Evolutionary conservation across 2,329 filamentous ascomycete genomes (phyloP).

Genomic region (Nectriaceae sp.): DNA sequence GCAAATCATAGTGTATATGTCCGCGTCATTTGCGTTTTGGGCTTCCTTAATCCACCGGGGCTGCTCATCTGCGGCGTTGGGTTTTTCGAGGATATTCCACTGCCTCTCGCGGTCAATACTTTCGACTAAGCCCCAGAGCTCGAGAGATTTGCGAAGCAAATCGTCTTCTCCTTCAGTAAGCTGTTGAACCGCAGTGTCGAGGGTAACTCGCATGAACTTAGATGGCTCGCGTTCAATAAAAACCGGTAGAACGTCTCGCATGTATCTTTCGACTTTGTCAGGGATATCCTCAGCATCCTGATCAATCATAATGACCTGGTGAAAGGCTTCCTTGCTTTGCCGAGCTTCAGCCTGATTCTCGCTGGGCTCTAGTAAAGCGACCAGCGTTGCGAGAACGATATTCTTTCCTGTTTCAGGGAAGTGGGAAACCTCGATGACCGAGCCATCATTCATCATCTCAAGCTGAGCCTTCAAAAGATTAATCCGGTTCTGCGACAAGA

Average conservation of each 20-base stretch:
- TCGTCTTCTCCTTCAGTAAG: constrained; percentile 52
- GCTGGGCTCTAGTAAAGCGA: constrained; percentile 36
- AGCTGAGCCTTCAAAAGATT: constrained; percentile 55
- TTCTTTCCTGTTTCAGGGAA: constrained; percentile 54
- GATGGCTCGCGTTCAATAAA: constrained; percentile 63
- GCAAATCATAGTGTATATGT: constrained; percentile 62
- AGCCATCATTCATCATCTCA: constrained; percentile 49
- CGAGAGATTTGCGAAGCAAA: constrained; percentile 58
- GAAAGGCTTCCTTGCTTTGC: constrained; percentile 35
- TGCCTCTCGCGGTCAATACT: constrained; percentile 65
- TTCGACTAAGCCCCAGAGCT: constrained; percentile 66
- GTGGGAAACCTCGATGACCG: constrained; percentile 59
- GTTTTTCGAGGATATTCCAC: constrained; percentile 58
- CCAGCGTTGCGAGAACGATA: constrained; percentile 40
- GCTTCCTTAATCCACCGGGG: constrained; percentile 52
- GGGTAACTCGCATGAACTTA: constrained; percentile 59
- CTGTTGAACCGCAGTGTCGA: constrained; percentile 54
- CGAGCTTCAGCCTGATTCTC: constrained; percentile 37
- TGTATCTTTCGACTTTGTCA: constrained; percentile 60
- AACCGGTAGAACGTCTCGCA: constrained; percentile 57
- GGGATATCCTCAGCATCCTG: constrained; percentile 62
- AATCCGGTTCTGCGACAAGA: constrained; percentile 61
- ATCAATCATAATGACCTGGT: constrained; percentile 57
- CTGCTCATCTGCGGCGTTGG: constrained; percentile 41
- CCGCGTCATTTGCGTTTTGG: constrained; percentile 50